phyloP scores from a whole-genome alignment of 202 grass and related monocot species.

The Bolboschoenoplectus hybrid region DNA sequence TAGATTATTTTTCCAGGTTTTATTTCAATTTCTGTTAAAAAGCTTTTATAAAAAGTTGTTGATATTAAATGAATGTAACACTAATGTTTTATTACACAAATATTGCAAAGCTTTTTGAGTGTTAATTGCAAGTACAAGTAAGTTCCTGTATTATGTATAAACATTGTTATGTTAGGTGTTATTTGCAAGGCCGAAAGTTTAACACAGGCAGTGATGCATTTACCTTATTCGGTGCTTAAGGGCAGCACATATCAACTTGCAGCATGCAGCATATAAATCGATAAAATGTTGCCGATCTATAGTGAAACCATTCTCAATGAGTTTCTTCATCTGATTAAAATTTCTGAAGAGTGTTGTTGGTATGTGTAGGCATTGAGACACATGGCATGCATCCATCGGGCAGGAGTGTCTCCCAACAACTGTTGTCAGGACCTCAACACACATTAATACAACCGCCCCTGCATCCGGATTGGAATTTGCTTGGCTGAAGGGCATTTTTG shows the following conservation, averaged over 20 bases:
- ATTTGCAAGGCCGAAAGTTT: conserved; percentile 12
- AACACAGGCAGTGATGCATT: background rate
- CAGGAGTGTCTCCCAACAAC: conserved; percentile 68
- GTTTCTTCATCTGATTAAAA: conserved; percentile 51
- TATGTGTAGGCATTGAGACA: conserved; percentile 72
- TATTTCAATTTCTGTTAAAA: conserved; percentile 8
- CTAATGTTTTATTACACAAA: background rate
- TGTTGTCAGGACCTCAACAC: conserved; percentile 74
- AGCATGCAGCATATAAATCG: conserved; percentile 92
- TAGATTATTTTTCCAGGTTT: background rate
- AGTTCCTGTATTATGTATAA: conserved; percentile 15
- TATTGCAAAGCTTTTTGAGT: background rate
- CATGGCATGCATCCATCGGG: conserved; percentile 71
- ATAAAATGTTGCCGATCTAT: conserved; percentile 71
- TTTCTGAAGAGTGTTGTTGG: conserved; percentile 70
- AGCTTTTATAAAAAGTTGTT: background rate
- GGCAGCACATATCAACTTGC: conserved; percentile 76
- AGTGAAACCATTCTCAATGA: conserved; percentile 46
- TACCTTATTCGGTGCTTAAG: conserved; percentile 83
- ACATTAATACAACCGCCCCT: conserved; percentile 75
- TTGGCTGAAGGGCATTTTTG: conserved; percentile 44
- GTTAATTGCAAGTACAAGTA: background rate
- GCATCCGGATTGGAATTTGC: conserved; percentile 58
- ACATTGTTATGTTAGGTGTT: background rate
- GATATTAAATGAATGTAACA: background rate